These are phyloP conservation scores for Russula vinacea DNA, from an alignment of 768 basidiomycete genomes.

Conservation along the genomic window DNA sequence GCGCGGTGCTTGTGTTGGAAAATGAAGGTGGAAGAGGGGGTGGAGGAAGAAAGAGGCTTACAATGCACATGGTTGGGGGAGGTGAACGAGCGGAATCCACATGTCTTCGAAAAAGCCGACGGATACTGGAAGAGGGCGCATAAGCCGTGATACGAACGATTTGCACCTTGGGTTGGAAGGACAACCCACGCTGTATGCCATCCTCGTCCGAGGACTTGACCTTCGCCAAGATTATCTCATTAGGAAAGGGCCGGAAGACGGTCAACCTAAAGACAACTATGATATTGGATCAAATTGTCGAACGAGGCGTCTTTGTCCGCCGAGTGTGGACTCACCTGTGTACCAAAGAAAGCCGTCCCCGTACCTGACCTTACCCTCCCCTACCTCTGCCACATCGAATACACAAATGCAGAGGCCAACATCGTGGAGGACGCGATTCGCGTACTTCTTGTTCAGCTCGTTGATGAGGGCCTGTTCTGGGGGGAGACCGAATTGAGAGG, in stretches of 20 bases:
- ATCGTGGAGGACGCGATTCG: slow-evolving; percentile 86
- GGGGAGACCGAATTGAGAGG: slow-evolving; percentile 77
- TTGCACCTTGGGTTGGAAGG: background rate
- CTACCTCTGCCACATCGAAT: slow-evolving; percentile 73
- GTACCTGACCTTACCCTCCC: slow-evolving; percentile 90
- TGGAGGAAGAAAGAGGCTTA: slow-evolving; percentile 38
- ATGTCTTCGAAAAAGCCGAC: slow-evolving; percentile 95
- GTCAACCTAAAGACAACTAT: slow-evolving; percentile 86
- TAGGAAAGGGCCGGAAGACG: slow-evolving; percentile 86
- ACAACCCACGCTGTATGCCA: slow-evolving; percentile 69
- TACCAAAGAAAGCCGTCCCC: slow-evolving; percentile 96
- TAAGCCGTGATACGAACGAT: slow-evolving; percentile 6
- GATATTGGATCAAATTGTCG: background rate
- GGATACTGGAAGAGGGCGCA: slow-evolving; percentile 51
- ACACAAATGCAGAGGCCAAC: slow-evolving; percentile 89
- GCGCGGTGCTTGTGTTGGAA: background rate
- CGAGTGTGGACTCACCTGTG: slow-evolving; percentile 56
- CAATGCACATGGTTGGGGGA: slow-evolving; percentile 83
- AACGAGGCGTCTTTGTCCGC: background rate
- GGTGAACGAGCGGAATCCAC: slow-evolving; percentile 71
- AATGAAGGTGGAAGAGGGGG: background rate
- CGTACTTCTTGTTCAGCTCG: slow-evolving; percentile 93
- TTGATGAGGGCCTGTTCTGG: slow-evolving; percentile 75
- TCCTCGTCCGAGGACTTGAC: slow-evolving; percentile 84
- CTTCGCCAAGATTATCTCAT: slow-evolving; percentile 86